Percentiles rank a stretch among this genome's conserved stretches.
These are phyloP conservation scores for Pichia sp. DNA, from an alignment of 1,139 yeast genomes.

Conservation along the genomic window DNA sequence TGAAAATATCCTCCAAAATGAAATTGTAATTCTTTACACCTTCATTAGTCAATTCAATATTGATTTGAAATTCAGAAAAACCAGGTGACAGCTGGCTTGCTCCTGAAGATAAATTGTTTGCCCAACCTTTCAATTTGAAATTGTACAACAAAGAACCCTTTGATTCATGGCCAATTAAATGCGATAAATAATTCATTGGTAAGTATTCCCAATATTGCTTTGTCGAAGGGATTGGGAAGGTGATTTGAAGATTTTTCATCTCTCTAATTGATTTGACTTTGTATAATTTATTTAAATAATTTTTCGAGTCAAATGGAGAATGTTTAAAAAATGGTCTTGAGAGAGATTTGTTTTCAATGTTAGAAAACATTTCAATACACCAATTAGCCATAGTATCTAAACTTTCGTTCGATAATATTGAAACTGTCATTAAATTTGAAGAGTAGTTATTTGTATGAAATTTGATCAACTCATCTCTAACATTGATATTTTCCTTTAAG, in stretches of 20 bases:
- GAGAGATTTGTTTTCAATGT: conserved; percentile 48
- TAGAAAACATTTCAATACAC: conserved; percentile 62
- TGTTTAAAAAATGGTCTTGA: conserved; percentile 42
- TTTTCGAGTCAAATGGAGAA: conserved; percentile 31
- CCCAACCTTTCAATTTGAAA: conserved; percentile 72
- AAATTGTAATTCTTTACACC: conserved; percentile 63
- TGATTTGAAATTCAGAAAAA: conserved; percentile 56
- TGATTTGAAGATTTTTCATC: conserved; percentile 53
- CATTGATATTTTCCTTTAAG: conserved; percentile 39
- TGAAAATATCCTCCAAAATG: conserved; percentile 53
- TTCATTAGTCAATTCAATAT: conserved; percentile 63
- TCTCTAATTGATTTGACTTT: conserved; percentile 81
- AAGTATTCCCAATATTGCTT: conserved; percentile 54
- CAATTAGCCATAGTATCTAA: conserved; percentile 63
- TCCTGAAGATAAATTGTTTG: conserved; percentile 71
- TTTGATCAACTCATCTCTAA: conserved; percentile 55
- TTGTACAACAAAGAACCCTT: conserved; percentile 69
- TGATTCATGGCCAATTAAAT: conserved; percentile 87
- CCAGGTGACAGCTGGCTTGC: conserved; percentile 62
- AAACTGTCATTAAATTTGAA: conserved; percentile 78
- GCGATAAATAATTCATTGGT: conserved; percentile 67
- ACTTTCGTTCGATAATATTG: conserved; percentile 73
- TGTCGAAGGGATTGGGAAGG: conserved; percentile 69
- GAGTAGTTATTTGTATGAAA: conserved; percentile 60
- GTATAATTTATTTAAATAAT: conserved; percentile 42